A percentile compares a stretch with the other conserved stretches of the same genome.
phyloP scores from a whole-genome alignment of 352 stramenopile genomes.

The Phytopythium boreale region DNA sequence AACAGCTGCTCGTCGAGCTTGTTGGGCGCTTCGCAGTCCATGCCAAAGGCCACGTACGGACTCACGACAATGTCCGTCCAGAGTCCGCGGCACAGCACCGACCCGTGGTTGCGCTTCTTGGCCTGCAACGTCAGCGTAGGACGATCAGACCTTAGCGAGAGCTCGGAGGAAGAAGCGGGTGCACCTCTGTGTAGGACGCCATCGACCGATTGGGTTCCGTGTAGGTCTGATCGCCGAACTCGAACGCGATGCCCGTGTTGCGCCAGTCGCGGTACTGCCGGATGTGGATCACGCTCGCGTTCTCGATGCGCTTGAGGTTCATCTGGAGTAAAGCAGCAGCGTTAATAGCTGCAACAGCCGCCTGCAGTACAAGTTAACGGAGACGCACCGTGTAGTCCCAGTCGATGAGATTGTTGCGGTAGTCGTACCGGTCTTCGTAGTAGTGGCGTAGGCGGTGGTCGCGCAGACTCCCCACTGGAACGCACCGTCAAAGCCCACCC shows the following conservation, averaged over 20 bases:
- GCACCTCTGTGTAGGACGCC: slow-evolving; percentile 83
- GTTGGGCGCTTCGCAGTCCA: slow-evolving; percentile 72
- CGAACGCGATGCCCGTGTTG: slow-evolving; percentile 91
- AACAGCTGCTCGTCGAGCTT: slow-evolving; percentile 88
- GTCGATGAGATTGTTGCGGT: slow-evolving; percentile 90
- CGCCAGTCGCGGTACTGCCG: slow-evolving; percentile 91
- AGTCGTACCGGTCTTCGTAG: slow-evolving; percentile 93
- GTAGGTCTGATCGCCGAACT: slow-evolving; percentile 94
- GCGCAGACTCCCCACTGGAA: slow-evolving; percentile 64
- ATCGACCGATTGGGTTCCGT: slow-evolving; percentile 89
- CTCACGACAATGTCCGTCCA: slow-evolving; percentile 92
- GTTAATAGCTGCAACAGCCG: not conserved
- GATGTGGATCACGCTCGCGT: slow-evolving; percentile 92
- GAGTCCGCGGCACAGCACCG: slow-evolving; percentile 78
- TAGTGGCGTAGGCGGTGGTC: slow-evolving; percentile 88
- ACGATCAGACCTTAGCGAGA: too few species aligned
- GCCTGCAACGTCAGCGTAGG: slow-evolving; percentile 18
- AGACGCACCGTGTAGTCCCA: slow-evolving; percentile 93
- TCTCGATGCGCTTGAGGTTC: slow-evolving; percentile 77
- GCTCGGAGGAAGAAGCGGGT: not conserved
- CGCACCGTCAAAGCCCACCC: not conserved
- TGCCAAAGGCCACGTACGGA: slow-evolving; percentile 90
- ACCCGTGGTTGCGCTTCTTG: slow-evolving; percentile 69
- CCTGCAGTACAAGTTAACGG: too few species aligned
- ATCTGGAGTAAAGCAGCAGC: slow-evolving; percentile 40